A percentile compares a stretch with the other conserved stretches of the same genome.
Evolutionary conservation across 2,329 filamentous ascomycete genomes (phyloP).

Genomic region (Pseudogymnoascus sp.): DNA sequence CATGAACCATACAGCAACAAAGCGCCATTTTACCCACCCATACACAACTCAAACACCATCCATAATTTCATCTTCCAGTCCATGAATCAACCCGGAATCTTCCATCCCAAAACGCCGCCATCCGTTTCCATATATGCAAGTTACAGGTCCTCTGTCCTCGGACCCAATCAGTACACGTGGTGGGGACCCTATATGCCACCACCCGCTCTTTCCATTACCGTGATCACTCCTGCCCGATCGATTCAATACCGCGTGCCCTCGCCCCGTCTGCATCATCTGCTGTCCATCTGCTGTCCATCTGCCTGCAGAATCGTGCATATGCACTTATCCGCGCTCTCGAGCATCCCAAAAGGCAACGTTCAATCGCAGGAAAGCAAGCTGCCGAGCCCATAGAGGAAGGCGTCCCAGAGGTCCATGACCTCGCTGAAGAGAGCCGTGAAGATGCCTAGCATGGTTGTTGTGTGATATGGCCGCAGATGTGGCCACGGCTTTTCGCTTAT

Average conservation of each 20-base stretch:
- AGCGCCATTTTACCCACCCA: neutral
- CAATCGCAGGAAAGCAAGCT: constrained; percentile 6
- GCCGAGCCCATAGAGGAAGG: constrained; percentile 18
- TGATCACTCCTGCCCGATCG: neutral
- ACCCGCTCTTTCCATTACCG: neutral
- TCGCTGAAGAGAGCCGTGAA: constrained; percentile 21
- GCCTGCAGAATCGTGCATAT: constrained; percentile 6
- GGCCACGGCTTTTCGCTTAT: neutral
- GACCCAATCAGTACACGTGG: neutral
- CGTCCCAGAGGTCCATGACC: constrained; percentile 23
- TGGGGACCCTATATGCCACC: neutral
- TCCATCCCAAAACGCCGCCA: neutral
- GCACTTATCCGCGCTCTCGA: neutral
- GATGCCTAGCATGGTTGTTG: constrained; percentile 19
- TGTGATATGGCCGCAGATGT: neutral
- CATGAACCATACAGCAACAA: neutral
- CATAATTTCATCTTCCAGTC: neutral
- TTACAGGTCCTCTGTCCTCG: neutral
- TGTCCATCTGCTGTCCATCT: neutral
- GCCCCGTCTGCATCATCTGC: neutral
- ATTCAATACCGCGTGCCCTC: neutral
- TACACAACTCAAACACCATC: neutral
- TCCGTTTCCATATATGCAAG: neutral
- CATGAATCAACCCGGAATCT: neutral
- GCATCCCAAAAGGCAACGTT: neutral